Evolutionary conservation across 495 filamentous ascomycete species (phyloP).

Genomic region (Penicillium macrosclerotiorum): DNA sequence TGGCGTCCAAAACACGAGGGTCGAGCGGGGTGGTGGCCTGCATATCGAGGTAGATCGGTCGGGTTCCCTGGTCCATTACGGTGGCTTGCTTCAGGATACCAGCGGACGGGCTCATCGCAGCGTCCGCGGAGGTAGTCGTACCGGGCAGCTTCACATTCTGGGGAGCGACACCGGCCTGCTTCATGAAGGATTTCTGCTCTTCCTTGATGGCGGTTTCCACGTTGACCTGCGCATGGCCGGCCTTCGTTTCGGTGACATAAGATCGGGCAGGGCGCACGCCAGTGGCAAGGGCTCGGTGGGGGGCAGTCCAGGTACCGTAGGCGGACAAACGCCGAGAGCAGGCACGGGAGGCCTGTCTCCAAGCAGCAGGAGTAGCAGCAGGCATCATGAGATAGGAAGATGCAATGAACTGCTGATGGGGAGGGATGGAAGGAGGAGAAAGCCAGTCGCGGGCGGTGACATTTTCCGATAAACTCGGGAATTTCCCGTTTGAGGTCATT

Average conservation of each 20-base stretch:
- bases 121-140: slow-evolving; percentile 57
- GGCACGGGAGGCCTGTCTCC: slow-evolving; percentile 76
- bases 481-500: slow-evolving; percentile 10
- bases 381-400: slow-evolving; percentile 56
- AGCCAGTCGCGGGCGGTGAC: slow-evolving; percentile 3
- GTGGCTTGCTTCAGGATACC: slow-evolving; percentile 90
- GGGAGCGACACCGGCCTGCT: slow-evolving; percentile 64
- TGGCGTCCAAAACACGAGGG: slow-evolving; percentile 90
- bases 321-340: slow-evolving; percentile 55
- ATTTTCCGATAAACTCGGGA: slow-evolving; percentile 18
- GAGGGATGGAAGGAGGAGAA: slow-evolving; percentile 16
- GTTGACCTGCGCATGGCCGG: slow-evolving; percentile 76
- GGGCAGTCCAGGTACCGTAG: slow-evolving; percentile 40
- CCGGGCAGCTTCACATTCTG: slow-evolving; percentile 54
- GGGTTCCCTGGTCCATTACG: slow-evolving; percentile 87
- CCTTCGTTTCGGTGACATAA: slow-evolving; percentile 85
- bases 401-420: slow-evolving; percentile 10
- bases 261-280: slow-evolving; percentile 40
- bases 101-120: slow-evolving; percentile 76
- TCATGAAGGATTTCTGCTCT: slow-evolving; percentile 76
- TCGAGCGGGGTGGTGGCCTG: slow-evolving; percentile 97
- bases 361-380: slow-evolving; percentile 63
- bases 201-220: slow-evolving; percentile 78
- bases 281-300: slow-evolving; percentile 43
- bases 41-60: slow-evolving; percentile 97